Evolutionary conservation across 208 protist species (phyloP).

Genomic region (Blechomonas ayalai): DNA sequence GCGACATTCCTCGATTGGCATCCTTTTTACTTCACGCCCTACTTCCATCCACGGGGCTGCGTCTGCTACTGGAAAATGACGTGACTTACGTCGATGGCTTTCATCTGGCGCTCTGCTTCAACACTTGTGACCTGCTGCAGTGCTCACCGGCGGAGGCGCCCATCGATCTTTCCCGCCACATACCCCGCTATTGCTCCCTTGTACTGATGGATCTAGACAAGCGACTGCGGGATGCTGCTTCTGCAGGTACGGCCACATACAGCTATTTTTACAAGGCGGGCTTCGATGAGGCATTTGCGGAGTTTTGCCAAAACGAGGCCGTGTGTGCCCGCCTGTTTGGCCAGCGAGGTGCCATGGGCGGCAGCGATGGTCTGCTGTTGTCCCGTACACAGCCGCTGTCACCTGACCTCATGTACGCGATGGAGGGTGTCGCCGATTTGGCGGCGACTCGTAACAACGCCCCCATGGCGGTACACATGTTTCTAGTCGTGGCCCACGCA

Average conservation of each 20-base stretch:
- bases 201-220: constrained; percentile 42
- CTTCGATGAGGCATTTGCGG: constrained; percentile 45
- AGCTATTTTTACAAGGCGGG: constrained; percentile 62
- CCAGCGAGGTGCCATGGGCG: constrained; percentile 20
- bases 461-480: constrained; percentile 45
- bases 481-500: constrained; percentile 24
- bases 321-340: constrained; percentile 54
- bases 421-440: constrained; percentile 42
- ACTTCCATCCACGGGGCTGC: constrained; percentile 58
- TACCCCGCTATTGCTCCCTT: constrained; percentile 49
- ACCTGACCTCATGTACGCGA: constrained; percentile 49
- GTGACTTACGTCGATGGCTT: constrained; percentile 63
- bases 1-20: constrained; percentile 58
- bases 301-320: constrained; percentile 55
- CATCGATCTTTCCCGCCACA: constrained; percentile 43
- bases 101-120: constrained; percentile 72
- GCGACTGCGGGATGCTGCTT: constrained; percentile 11
- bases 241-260: constrained; percentile 52
- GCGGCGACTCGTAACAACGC: constrained; percentile 37
- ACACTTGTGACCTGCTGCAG: constrained; percentile 34
- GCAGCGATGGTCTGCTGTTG: constrained; percentile 27
- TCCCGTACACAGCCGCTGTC: constrained; percentile 8
- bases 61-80: constrained; percentile 53
- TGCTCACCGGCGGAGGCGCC: constrained; percentile 41
- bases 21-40: constrained; percentile 62